A percentile compares a stretch with the other conserved stretches of the same genome.
These are phyloP conservation scores for Serendipita vermifera DNA, from an alignment of 768 basidiomycete genomes.

Conservation along the genomic window DNA sequence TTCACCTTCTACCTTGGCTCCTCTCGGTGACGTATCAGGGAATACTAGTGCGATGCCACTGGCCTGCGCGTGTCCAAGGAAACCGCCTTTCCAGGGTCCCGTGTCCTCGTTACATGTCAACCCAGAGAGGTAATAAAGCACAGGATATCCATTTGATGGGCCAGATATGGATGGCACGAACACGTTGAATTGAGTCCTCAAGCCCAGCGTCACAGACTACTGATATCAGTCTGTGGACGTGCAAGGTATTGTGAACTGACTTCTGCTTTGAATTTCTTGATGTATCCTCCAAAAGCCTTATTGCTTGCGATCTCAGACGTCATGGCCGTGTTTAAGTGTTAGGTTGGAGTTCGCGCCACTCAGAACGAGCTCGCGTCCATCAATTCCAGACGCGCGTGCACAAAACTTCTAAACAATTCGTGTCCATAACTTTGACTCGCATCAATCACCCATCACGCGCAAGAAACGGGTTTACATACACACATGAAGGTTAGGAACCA, in stretches of 20 bases:
- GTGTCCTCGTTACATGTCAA: constrained; percentile 89
- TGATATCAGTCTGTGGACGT: neutral
- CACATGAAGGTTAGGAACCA: too few species aligned
- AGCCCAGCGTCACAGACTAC: constrained; percentile 59
- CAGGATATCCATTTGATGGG: constrained; percentile 41
- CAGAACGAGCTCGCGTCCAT: too few species aligned
- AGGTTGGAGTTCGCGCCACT: too few species aligned
- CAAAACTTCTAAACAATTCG: too few species aligned
- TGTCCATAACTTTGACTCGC: too few species aligned
- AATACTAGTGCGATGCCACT: constrained; percentile 86
- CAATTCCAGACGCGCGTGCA: too few species aligned
- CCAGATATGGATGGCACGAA: constrained; percentile 60
- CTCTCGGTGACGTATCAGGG: constrained; percentile 91
- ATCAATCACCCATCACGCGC: too few species aligned
- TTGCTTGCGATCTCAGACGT: constrained; percentile 50
- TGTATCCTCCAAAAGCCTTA: constrained; percentile 65
- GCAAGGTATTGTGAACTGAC: neutral
- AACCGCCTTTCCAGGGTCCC: constrained; percentile 87
- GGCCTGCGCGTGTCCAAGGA: constrained; percentile 70
- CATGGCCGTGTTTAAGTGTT: neutral
- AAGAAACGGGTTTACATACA: too few species aligned
- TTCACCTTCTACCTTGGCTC: constrained; percentile 76
- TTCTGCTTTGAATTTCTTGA: constrained; percentile 61
- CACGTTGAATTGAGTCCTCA: constrained; percentile 70
- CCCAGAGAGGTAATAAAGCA: constrained; percentile 82